Conservation (phyloP, 2,329 filamentous ascomycete species). For the Ceratocystis diversiconidia region DNA sequence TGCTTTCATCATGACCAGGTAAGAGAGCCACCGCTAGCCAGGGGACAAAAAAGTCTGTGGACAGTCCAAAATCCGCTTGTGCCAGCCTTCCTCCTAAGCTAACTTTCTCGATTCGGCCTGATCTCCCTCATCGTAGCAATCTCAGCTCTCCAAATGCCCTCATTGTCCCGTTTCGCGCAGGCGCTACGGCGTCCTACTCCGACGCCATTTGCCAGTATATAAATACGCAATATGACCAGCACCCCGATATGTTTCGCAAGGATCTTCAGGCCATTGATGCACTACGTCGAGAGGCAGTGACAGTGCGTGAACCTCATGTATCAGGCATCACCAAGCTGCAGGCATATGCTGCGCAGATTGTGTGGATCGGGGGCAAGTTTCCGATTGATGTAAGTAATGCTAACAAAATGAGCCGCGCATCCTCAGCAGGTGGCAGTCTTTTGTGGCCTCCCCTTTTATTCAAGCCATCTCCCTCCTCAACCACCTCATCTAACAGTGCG, state of each 20-base stretch:
- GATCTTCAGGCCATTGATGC: constrained; percentile 75
- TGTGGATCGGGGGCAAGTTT: constrained; percentile 90
- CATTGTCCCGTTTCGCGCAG: constrained; percentile 76
- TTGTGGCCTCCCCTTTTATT: neutral
- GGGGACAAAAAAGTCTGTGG: neutral
- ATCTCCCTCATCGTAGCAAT: neutral
- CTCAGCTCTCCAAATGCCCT: constrained; percentile 41
- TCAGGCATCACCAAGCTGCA: constrained; percentile 82
- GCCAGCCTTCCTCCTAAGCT: neutral
- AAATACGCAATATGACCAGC: constrained; percentile 95
- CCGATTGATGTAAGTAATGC: constrained; percentile 63
- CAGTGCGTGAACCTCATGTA: constrained; percentile 72
- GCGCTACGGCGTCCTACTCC: constrained; percentile 63
- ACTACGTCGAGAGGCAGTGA: constrained; percentile 72
- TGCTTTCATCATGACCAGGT: neutral
- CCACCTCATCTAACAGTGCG: neutral
- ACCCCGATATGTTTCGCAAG: constrained; percentile 87
- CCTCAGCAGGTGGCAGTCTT: neutral
- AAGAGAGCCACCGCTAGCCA: neutral
- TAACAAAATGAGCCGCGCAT: neutral
- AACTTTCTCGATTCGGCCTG: neutral
- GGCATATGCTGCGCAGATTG: constrained; percentile 78
- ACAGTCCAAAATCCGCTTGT: neutral
- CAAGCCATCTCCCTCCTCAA: neutral
- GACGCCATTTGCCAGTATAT: constrained; percentile 87